Base-by-base conservation (phyloP, 2,329 filamentous ascomycete species). In the Diaporthe sp. region DNA sequence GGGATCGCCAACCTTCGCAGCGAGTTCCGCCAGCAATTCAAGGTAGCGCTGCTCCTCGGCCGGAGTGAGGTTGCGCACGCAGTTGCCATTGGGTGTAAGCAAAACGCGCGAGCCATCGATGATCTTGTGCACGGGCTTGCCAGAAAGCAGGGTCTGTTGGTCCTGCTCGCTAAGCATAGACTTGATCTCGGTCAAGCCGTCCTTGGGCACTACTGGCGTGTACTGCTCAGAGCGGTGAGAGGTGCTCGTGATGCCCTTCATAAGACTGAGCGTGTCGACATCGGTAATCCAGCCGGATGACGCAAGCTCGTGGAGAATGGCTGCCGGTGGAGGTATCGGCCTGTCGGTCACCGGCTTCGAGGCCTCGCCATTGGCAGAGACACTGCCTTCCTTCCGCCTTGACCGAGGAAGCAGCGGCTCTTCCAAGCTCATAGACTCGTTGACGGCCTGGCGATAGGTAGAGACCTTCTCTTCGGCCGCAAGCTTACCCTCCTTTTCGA, bases 81-180 rank as follows among this genome's bases (percentile, higher is more conserved):
- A 94, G 76, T 94, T 92, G 15, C 94, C 94, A 75, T 93, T 92
- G 0, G 94, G 93, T 0, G 94, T 95, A 70, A 96, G 90, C 77
- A 96, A 88, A 76, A 94, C 91, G 35, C 92, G 88, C 81, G 89
- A 88, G 72, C 91, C 91, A 75, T 93, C 91, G 2, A 91, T 85
- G 51, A 91, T 83, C 81, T 92, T 93, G 75, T 88, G 89, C 12
- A 93, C 89, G 15, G 90, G 85, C 75, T 87, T 86, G 63, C 91
- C 91, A 2, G 86, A 84, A n/a, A 87, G 84, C 9, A 93, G 85
- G 3, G 85, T 81, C 19, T 86, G 84, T 39, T 91, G 87, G 75
- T 93, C 91, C 59, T 90, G 86, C 56, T 87, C 85, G 1, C 83
- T 86, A 50, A 90, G 85, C 32, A 87, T 85, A 15, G 85, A 82